Evolutionary conservation across 1,139 yeast genomes (phyloP).

Genomic region (Suhomyces ambrosiae): DNA sequence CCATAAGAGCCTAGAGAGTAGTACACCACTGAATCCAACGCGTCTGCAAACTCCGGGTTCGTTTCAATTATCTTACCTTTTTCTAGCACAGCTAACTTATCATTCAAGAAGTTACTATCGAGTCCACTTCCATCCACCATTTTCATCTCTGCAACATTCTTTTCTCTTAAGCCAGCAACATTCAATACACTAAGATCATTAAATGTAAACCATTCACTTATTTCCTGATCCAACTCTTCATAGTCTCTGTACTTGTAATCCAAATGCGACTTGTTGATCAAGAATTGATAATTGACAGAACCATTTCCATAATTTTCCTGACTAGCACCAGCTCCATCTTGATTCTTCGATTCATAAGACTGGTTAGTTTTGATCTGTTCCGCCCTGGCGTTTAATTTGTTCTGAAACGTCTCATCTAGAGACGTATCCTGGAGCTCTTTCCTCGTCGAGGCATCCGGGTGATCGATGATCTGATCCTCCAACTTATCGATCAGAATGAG

Average conservation of each 20-base stretch:
- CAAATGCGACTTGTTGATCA: conserved; percentile 42
- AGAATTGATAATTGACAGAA: conserved; percentile 27
- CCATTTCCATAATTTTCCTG: neutral
- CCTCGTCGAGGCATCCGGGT: conserved; percentile 44
- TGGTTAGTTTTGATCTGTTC: conserved; percentile 36
- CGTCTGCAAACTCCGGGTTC: conserved; percentile 3
- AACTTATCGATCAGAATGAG: conserved; percentile 45
- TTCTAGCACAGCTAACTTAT: too few species aligned
- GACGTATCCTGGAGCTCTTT: conserved; percentile 34
- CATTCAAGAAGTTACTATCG: too few species aligned
- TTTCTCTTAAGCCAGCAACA: conserved; percentile 2
- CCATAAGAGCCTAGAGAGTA: conserved; percentile 48
- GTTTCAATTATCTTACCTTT: too few species aligned
- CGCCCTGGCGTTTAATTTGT: conserved; percentile 47
- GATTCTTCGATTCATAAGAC: conserved; percentile 5
- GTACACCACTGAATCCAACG: conserved; percentile 27
- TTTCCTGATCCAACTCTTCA: conserved; percentile 45
- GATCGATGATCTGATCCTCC: conserved; percentile 51
- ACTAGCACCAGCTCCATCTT: conserved; percentile 4
- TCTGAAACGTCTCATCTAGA: conserved; percentile 49
- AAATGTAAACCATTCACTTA: conserved; percentile 65
- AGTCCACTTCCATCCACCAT: too few species aligned
- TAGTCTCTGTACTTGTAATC: conserved; percentile 49
- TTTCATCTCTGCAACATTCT: too few species aligned
- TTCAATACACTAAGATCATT: conserved; percentile 42